Base-by-base conservation (phyloP, 169 alveolate species). In the Cryptosporidium bovis region DNA sequence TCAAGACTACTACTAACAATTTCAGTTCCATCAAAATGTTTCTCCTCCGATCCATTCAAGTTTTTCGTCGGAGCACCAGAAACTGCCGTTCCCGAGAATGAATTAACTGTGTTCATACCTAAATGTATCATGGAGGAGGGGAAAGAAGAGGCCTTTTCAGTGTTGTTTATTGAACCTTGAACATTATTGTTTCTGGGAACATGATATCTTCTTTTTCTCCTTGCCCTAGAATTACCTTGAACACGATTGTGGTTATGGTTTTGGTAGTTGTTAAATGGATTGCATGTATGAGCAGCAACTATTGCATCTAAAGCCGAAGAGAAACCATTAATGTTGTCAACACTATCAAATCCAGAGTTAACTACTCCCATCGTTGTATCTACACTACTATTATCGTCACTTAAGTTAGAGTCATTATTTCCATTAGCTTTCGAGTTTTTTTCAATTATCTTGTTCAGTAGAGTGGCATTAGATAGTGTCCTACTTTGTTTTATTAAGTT, bases 331-430 rank as follows among this genome's bases (percentile, higher is more conserved):
- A 40, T 13, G 36, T 66, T 69, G 8, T 77, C 71, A 24, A 60
- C 87, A 13, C 33, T 53, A 27, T 77, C 66, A 1, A 53, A 56
- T 15, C 87, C 87, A 10, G 87, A 56, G 64, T 77, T 77, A 3
- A 77, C 87, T 3, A 77, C 51, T 31, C 87, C 87, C 87, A 77
- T 77, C 15, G 87, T 77, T 18, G 87, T 77, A 20, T 77, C 77
- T 1, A 77, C 77, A 31, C 87, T 77, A 15, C 87, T 77, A 29
- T 77, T 77, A 33, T 77, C 71, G 31, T 77, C 87, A 18, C 84
- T 71, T 16, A 71, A 53, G 16, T 24, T 48, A 8, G 10, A 40
- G 0, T 1, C 48, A 8, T 8, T 8, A 7, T 53, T 12, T 5
- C 64, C 29, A 6, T 3, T 12, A 5, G 20, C 8, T 12, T 53